A percentile compares a stretch with the other conserved stretches of the same genome.
phyloP scores from a whole-genome alignment of 192 early-diverging fungal genomes.

The Coemansia aciculifera region DNA sequence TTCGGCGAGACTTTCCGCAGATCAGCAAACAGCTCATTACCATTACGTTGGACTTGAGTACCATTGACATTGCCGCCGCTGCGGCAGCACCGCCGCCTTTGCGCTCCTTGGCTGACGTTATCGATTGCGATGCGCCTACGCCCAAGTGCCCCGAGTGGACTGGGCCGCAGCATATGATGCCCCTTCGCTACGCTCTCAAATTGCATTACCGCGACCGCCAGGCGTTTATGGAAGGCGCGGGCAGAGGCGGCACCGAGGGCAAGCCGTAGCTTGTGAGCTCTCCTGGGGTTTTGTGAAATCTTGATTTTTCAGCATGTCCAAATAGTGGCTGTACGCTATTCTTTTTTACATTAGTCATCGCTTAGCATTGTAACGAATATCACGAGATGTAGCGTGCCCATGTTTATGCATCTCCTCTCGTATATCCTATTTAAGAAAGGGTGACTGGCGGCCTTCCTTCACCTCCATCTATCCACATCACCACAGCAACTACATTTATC shows the following conservation, averaged over 20 bases:
- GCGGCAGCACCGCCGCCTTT: not conserved
- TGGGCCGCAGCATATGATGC: constrained; percentile 46
- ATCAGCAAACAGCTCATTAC: constrained; percentile 69
- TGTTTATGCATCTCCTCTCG: no score
- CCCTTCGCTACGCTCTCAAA: constrained; percentile 46
- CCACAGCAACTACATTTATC: not conserved
- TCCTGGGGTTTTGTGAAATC: not conserved
- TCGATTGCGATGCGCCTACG: not conserved
- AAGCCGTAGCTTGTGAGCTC: not conserved
- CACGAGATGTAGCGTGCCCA: not conserved
- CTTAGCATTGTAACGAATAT: not conserved
- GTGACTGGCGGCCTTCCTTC: not conserved
- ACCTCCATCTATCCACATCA: not conserved
- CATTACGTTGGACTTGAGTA: constrained; percentile 62
- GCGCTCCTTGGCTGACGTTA: constrained; percentile 14
- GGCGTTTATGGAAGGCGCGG: not conserved
- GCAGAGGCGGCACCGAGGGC: not conserved
- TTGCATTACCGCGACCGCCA: constrained; percentile 32
- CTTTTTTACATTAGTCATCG: not conserved
- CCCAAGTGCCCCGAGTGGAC: constrained; percentile 29
- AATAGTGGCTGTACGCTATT: not conserved
- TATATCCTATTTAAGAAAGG: no score
- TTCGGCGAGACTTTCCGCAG: constrained; percentile 64
- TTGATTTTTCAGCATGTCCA: not conserved
- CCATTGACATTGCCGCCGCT: constrained; percentile 18